Evolutionary conservation across 768 basidiomycete genomes (phyloP).

Genomic region (Collybia nuda): DNA sequence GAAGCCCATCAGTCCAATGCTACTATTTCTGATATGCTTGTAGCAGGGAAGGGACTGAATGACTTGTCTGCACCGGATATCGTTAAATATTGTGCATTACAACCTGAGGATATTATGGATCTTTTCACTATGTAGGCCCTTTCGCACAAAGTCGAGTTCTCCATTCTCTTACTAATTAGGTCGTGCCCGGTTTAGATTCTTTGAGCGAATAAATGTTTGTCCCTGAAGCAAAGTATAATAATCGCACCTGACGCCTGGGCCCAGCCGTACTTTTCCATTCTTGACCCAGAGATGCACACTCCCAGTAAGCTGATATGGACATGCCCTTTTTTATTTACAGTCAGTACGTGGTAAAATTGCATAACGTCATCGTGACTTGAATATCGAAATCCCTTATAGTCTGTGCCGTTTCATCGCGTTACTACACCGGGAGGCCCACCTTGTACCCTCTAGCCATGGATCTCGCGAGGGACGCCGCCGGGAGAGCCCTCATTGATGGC

Average conservation of each 20-base stretch:
- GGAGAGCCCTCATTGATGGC: conserved; percentile 58
- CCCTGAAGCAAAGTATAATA: neutral
- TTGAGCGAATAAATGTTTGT: conserved; percentile 52
- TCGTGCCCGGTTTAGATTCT: conserved; percentile 35
- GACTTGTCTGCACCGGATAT: conserved; percentile 39
- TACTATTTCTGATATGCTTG: no score
- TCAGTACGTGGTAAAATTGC: conserved; percentile 39
- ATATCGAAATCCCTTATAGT: conserved; percentile 34
- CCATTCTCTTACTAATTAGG: neutral
- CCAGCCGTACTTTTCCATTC: conserved; percentile 57
- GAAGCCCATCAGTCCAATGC: neutral
- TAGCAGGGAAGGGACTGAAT: neutral
- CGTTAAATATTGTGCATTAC: conserved; percentile 45
- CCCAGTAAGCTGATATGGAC: conserved; percentile 51
- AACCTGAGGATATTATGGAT: conserved; percentile 48
- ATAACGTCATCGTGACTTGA: neutral
- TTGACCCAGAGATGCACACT: conserved; percentile 57
- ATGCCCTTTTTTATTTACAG: conserved; percentile 60
- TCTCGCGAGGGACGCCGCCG: conserved; percentile 62
- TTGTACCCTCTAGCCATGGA: conserved; percentile 59
- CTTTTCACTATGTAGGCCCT: conserved; percentile 51
- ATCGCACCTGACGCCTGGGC: conserved; percentile 23
- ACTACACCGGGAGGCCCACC: conserved; percentile 53
- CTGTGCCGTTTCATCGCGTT: conserved; percentile 69
- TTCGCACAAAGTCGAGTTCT: neutral